These are phyloP conservation scores for Pythium grandisporangium DNA, from an alignment of 352 stramenopile species.

Conservation along the genomic window DNA sequence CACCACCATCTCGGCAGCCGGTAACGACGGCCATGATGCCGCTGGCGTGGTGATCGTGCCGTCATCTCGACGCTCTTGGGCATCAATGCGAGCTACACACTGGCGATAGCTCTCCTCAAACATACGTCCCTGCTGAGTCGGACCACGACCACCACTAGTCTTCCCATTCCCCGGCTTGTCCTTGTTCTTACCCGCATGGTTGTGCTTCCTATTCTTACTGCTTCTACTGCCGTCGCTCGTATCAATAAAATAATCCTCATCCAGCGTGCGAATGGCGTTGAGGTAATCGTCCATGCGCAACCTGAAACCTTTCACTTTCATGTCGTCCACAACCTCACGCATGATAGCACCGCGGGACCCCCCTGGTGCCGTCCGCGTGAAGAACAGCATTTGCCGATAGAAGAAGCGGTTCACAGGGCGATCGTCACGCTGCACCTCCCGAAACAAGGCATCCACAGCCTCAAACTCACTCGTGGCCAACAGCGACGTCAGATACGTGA, in stretches of 20 bases:
- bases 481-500: conserved; percentile 37
- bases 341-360: conserved; percentile 21
- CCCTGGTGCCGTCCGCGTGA: conserved; percentile 17
- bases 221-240: background rate
- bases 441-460: conserved; percentile 40
- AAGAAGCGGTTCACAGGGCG: conserved; percentile 49
- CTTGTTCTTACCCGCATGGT: background rate
- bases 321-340: conserved; percentile 34
- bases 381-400: conserved; percentile 46
- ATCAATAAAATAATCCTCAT: conserved; percentile 31
- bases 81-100: conserved; percentile 25
- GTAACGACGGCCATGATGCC: background rate
- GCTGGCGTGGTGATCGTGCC: conserved; percentile 26
- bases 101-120: conserved; percentile 25
- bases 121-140: no score
- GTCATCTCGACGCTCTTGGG: no score
- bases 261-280: conserved; percentile 34
- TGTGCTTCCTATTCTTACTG: background rate
- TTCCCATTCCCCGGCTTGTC: conserved; percentile 4
- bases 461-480: conserved; percentile 22
- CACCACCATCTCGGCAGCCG: conserved; percentile 15
- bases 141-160: conserved; percentile 8
- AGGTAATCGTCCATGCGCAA: conserved; percentile 41
- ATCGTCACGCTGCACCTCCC: conserved; percentile 22
- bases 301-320: conserved; percentile 64